Conservation (phyloP, 306 rosid genomes). For the Carpinus fangiana region DNA sequence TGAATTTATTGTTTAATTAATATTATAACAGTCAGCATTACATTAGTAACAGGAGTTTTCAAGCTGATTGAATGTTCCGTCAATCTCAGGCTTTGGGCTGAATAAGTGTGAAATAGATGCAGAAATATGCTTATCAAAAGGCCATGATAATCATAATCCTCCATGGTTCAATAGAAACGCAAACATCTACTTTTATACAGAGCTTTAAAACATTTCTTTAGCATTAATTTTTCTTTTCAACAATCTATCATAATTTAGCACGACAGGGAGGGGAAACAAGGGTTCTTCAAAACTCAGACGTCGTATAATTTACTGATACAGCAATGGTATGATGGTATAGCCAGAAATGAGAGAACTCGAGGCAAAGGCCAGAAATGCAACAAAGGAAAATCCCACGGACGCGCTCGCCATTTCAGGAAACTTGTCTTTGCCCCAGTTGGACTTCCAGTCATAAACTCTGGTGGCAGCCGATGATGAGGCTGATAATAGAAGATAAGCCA, state of each 20-base stretch:
- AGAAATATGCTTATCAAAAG: neutral
- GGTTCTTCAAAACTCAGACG: neutral
- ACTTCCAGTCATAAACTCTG: constrained; percentile 75
- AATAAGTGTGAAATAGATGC: neutral
- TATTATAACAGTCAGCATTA: neutral
- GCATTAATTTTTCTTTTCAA: neutral
- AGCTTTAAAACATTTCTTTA: neutral
- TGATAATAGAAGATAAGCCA: constrained; percentile 81
- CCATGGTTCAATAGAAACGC: neutral
- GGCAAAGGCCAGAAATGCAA: constrained; percentile 75
- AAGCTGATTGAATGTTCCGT: neutral
- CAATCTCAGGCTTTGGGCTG: neutral
- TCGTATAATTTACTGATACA: constrained; percentile 7
- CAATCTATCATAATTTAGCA: neutral
- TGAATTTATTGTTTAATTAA: too few relatives aligned
- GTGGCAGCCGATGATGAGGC: constrained; percentile 89
- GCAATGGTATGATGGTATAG: constrained; percentile 30
- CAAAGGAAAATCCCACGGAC: constrained; percentile 68
- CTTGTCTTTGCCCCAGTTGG: constrained; percentile 83
- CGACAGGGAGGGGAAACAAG: neutral
- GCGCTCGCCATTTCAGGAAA: constrained; percentile 74
- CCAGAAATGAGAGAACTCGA: constrained; percentile 72
- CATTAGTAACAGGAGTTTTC: neutral
- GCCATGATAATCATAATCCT: neutral
- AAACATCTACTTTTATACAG: neutral